Evolutionary conservation across 1,284 basidiomycete species (phyloP), one percentile per base, ranked within the genome.

Genomic region (Apiotrichum brassicae): DNA sequence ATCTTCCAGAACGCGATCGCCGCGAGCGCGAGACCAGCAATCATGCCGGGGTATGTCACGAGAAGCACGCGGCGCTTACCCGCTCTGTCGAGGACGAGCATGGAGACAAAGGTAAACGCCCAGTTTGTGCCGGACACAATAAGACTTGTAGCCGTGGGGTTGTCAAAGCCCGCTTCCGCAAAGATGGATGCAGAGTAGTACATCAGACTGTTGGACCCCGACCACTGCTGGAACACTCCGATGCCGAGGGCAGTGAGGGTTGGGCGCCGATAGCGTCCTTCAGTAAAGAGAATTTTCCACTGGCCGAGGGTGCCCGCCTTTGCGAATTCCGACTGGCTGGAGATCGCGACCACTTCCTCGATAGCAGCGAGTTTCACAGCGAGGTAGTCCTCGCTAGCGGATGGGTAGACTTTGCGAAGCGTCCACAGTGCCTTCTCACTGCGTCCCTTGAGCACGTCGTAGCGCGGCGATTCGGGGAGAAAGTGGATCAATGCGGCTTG

Each of bases 211-310:
- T 75, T 75, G 62, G 73, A 74, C 7, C 74, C 74, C 25, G 60
- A 68, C 0, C 72, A 59, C 44, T 74, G 74, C 63, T 88, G 86
- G 72, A 84, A 86, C 42, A 61, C 57, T 23, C 61, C 61, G 35
- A 66, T 54, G 40, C 64, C 64, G n/a, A 60, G 50, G 12, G 41
- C 78, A 78, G 41, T 71, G 84, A 85, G 81, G 39, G 86, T 75
- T 6, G 85, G 84, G 38, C 84, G 77, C 32, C 84, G 78, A 60
- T 86, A 85, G n/a, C 79, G 69, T 0, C 80, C 77, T 26, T 80
- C 69, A 36, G 76, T 70, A 23, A 84, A 44, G 67, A 86, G 79
- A 24, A 80, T 80, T 37, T 68, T 71, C 25, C 82, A 77, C 63
- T 84, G 73, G 26, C 75, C 60, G 60, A 85, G 76, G 1, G 82